Evolutionary conservation across 805 yeast species (phyloP), one percentile per base, ranked within the genome.

Genomic region (Ogataea minuta): DNA sequence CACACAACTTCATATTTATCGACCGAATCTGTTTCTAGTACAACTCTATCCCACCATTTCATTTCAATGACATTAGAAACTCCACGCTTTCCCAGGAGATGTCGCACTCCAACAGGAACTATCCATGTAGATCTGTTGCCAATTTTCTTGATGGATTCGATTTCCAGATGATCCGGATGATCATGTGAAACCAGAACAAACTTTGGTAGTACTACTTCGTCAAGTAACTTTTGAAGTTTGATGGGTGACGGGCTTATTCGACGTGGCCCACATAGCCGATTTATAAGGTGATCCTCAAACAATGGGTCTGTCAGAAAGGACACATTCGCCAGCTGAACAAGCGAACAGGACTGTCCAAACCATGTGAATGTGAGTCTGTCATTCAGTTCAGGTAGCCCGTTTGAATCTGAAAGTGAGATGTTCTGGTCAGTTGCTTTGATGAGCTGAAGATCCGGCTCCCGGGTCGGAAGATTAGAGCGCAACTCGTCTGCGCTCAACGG

Each of bases 101-200:
- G 68, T 37, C 77, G 73, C 34, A 91, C 70, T 0, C 98, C 98
- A 13, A 74, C 53, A 0, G 98, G 98, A 1, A 90, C 95, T 8
- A 91, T 72, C 97, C 98, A 91, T 1, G 76, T 68, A 2, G 83
- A 68, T 3, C 61, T 48, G 48, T 85, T 81, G 9, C 84, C 81
- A n/a, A 82, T 63, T 34, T 66, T 50, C 27, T 63, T 56, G 11
- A 80, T 75, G 8, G 84, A 67, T 21, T 70, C 77, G 40, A 74
- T 66, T 53, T 91, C 98, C 31, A 91, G 63, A 64, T 91, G 98
- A 60, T 91, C 98, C 2, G 97, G 98, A 55, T 91, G 98, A 57
- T 91, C 90, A 59, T 91, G 98, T 2, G 95, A 84, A 0, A 91
- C 95, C 14, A 91, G 56, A 1, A 88, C 80, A 40, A 81, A 76